Evolutionary conservation across 2,329 filamentous ascomycete genomes (phyloP).

Genomic region (Calonectria multiphialidica): DNA sequence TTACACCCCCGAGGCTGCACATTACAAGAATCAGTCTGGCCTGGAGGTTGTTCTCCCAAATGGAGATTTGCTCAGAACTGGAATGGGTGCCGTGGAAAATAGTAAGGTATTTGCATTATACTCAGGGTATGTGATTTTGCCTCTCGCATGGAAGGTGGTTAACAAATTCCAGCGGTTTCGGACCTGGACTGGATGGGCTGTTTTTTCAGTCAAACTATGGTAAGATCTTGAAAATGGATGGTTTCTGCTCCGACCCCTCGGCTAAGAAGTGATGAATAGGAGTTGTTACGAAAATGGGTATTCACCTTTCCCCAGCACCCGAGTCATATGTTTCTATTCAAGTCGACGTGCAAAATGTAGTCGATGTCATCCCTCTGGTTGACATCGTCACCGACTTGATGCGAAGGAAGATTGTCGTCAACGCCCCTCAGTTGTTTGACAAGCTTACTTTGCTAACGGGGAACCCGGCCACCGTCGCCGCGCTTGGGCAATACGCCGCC

Average conservation of each 20-base stretch:
- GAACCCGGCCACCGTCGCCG: background rate
- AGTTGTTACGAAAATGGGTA: background rate
- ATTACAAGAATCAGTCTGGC: background rate
- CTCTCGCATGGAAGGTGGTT: background rate
- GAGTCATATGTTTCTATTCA: background rate
- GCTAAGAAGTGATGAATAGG: background rate
- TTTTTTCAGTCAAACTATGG: background rate
- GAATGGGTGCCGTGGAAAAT: background rate
- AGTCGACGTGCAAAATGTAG: background rate
- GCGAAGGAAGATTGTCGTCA: background rate
- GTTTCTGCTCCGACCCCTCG: background rate
- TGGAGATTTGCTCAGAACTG: background rate
- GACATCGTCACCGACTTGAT: background rate
- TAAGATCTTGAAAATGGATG: background rate
- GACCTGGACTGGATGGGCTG: background rate
- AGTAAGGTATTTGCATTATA: background rate
- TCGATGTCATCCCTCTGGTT: background rate
- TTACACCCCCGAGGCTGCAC: background rate
- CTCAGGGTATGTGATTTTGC: background rate
- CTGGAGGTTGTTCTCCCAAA: background rate
- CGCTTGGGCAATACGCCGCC: background rate
- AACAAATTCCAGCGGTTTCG: background rate
- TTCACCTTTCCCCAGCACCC: background rate
- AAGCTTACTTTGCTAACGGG: background rate
- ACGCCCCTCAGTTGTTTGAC: background rate